These are phyloP conservation scores for Geotrichum reessii DNA, from an alignment of 1,139 yeast genomes.

Conservation along the genomic window DNA sequence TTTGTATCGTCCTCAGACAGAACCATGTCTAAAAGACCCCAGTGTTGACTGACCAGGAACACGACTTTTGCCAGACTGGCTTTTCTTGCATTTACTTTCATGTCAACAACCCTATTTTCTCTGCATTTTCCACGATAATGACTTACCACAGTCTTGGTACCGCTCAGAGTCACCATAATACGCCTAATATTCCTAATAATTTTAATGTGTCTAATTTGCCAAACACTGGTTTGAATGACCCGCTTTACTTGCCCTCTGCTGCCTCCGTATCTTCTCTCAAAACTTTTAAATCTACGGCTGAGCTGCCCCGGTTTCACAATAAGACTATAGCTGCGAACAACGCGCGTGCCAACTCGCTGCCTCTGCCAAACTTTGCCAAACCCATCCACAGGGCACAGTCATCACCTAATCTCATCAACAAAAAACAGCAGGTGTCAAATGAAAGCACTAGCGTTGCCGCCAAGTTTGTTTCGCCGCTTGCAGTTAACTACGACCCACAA, in stretches of 20 bases:
- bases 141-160: not conserved
- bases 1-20: not conserved
- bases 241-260: not conserved
- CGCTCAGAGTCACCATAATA: not conserved
- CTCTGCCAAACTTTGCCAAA: not conserved
- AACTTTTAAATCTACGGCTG: not conserved
- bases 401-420: not conserved
- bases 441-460: not conserved
- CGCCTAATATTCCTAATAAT: not conserved
- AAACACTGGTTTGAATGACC: not conserved
- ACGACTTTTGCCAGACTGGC: not conserved
- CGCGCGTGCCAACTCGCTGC: slow-evolving; percentile 3
- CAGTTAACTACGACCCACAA: not conserved
- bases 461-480: not conserved
- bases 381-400: slow-evolving; percentile 5
- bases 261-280: not conserved
- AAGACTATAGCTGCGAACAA: not conserved
- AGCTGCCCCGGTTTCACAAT: not conserved
- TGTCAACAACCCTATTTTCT: not conserved
- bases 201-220: not conserved
- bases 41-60: not conserved
- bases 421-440: not conserved
- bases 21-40: not conserved
- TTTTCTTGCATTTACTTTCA: not conserved
- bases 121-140: not conserved